A percentile compares a stretch with the other conserved stretches of the same genome.
phyloP scores from a whole-genome alignment of 2,329 filamentous ascomycete genomes.

The Cercospora citrullina region DNA sequence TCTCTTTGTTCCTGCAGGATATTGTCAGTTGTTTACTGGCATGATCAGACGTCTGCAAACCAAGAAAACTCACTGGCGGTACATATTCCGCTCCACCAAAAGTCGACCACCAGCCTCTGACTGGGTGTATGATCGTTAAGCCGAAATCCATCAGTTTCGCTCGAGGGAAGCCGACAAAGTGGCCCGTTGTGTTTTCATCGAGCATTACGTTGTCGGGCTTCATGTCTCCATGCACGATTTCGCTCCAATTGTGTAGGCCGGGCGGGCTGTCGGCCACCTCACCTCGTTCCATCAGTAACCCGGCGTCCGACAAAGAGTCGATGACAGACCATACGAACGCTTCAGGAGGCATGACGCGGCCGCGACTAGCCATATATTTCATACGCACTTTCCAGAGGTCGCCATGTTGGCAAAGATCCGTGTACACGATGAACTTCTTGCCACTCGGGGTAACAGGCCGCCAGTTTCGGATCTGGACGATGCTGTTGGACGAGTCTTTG shows the following conservation, averaged over 20 bases:
- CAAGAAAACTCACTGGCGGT: too few relatives aligned
- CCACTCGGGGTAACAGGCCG: not conserved
- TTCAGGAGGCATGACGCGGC: not conserved
- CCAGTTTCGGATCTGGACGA: constrained; percentile 6
- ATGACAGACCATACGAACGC: constrained; percentile 3
- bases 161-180: not conserved
- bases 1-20: too few relatives aligned
- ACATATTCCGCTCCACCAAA: too few relatives aligned
- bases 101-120: too few relatives aligned
- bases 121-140: not conserved
- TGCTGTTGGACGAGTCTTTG: not conserved
- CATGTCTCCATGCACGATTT: constrained; percentile 16
- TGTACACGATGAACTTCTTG: not conserved
- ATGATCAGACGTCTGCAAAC: too few relatives aligned
- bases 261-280: not conserved
- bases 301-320: not conserved
- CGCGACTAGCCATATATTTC: too few relatives aligned
- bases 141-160: constrained; percentile 9
- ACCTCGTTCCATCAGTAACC: not conserved
- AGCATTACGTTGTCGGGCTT: constrained; percentile 7
- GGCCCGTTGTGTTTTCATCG: not conserved
- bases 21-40: too few relatives aligned
- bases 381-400: not conserved
- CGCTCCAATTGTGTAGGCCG: not conserved
- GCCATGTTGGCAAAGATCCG: constrained; percentile 1